phyloP scores from a whole-genome alignment of 2,329 filamentous ascomycete species.

The Ploettnerulaceae sp. region DNA sequence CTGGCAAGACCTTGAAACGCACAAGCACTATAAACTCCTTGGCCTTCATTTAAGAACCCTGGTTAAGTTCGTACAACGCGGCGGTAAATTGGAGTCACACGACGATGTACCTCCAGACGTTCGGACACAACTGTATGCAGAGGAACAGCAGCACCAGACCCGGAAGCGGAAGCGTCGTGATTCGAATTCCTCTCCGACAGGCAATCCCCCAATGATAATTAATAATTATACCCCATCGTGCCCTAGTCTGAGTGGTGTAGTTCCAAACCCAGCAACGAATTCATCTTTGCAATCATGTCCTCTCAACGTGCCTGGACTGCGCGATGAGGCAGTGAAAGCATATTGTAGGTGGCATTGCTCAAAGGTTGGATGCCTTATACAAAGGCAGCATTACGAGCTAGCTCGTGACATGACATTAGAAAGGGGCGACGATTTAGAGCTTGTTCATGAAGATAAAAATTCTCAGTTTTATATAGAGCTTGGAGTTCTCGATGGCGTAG shows the following conservation, averaged over 20 bases:
- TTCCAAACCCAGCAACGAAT: no score
- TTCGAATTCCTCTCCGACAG: neutral
- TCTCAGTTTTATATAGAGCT: slow-evolving; percentile 31
- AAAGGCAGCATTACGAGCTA: slow-evolving; percentile 27
- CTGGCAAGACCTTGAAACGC: slow-evolving; percentile 10
- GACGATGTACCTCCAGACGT: slow-evolving; percentile 15
- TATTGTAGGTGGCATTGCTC: slow-evolving; percentile 32
- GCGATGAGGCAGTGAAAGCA: no score
- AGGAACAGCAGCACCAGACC: slow-evolving; percentile 15
- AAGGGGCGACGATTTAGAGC: slow-evolving; percentile 29
- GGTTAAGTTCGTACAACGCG: slow-evolving; percentile 10
- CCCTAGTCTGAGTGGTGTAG: neutral
- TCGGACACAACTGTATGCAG: slow-evolving; percentile 15
- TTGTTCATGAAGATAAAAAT: slow-evolving; percentile 32
- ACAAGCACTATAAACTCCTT: slow-evolving; percentile 17
- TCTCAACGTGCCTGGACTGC: no score
- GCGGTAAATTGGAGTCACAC: slow-evolving; percentile 9
- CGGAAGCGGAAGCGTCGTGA: slow-evolving; percentile 3
- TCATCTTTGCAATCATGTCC: no score
- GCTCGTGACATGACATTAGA: slow-evolving; percentile 25
- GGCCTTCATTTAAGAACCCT: slow-evolving; percentile 12
- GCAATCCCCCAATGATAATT: slow-evolving; percentile 8
- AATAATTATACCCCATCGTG: slow-evolving; percentile 5
- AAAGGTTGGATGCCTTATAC: slow-evolving; percentile 19
- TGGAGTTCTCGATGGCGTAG: slow-evolving; percentile 32